A percentile compares a stretch with the other conserved stretches of the same genome.
Evolutionary conservation across 1,284 basidiomycete species (phyloP).

Genomic region (Austropuccinia psidii): DNA sequence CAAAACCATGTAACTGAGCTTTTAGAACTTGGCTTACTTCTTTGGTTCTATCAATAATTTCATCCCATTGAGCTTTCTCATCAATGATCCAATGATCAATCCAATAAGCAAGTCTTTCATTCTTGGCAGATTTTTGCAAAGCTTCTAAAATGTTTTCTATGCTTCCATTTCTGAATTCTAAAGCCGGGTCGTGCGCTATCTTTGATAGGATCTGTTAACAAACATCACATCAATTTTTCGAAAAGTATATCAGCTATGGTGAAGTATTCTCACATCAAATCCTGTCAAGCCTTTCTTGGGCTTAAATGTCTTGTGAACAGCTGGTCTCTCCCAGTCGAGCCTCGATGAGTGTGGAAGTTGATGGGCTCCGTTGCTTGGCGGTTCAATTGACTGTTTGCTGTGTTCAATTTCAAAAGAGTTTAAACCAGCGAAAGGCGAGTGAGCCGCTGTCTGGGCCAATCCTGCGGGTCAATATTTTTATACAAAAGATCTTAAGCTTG

Average conservation of each 20-base stretch:
- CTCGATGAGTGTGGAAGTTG: too few species aligned
- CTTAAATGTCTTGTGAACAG: background rate
- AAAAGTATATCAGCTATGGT: background rate
- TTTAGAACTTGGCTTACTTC: background rate
- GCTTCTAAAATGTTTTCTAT: background rate
- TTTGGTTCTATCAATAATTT: constrained; percentile 25
- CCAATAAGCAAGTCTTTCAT: background rate
- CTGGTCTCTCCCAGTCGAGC: too few species aligned
- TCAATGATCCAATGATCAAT: constrained; percentile 14
- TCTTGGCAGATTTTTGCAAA: background rate
- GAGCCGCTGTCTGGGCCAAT: constrained; percentile 24
- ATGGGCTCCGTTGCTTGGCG: too few species aligned
- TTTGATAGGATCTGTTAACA: constrained; percentile 18
- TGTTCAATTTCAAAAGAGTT: constrained; percentile 1
- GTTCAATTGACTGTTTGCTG: background rate
- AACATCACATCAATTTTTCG: background rate
- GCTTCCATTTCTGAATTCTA: background rate
- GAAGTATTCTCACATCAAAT: background rate
- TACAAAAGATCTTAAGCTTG: background rate
- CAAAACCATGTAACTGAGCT: background rate
- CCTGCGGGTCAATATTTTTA: background rate
- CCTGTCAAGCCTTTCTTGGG: constrained; percentile 11
- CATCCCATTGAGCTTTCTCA: constrained; percentile 12
- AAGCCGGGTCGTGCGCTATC: constrained; percentile 5
- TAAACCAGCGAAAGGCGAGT: background rate